phyloP scores from a whole-genome alignment of 129 eudicot species.

The Centrapalus pauciflorus region DNA sequence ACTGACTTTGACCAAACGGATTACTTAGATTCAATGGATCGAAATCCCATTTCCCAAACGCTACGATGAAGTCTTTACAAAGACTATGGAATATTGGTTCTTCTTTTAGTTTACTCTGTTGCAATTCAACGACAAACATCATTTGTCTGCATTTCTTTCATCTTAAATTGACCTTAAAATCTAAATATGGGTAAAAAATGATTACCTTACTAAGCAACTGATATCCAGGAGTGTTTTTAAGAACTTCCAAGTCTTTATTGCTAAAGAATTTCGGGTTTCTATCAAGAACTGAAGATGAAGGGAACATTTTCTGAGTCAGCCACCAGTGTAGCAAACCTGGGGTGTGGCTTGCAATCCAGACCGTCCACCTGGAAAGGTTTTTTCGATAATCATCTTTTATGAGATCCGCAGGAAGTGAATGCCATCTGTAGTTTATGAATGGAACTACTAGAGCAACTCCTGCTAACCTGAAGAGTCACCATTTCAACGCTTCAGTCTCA shows the following conservation, averaged over 20 bases:
- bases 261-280: slow-evolving; percentile 73
- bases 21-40: slow-evolving; percentile 64
- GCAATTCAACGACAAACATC: slow-evolving; percentile 12
- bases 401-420: slow-evolving; percentile 64
- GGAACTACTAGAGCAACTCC: slow-evolving; percentile 87
- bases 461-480: slow-evolving; percentile 55
- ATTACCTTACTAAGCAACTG: slow-evolving; percentile 84
- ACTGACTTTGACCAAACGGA: slow-evolving; percentile 49
- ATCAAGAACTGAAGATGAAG: slow-evolving; percentile 78
- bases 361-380: slow-evolving; percentile 44
- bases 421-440: slow-evolving; percentile 76
- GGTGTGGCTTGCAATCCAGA: slow-evolving; percentile 45
- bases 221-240: slow-evolving; percentile 89
- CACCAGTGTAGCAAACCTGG: slow-evolving; percentile 94
- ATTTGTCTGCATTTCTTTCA: background rate
- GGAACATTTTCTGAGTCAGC: slow-evolving; percentile 82
- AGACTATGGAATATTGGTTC: slow-evolving; percentile 60
- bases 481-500: slow-evolving; percentile 4
- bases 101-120: slow-evolving; percentile 60
- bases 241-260: slow-evolving; percentile 64
- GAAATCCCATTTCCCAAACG: slow-evolving; percentile 93
- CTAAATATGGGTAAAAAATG: background rate
- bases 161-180: background rate
- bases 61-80: slow-evolving; percentile 65
- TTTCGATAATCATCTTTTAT: slow-evolving; percentile 74